Evolutionary conservation across 2,329 filamentous ascomycete genomes (phyloP), one percentile per base, ranked within the genome.

Genomic region (Fusarium falciforme): DNA sequence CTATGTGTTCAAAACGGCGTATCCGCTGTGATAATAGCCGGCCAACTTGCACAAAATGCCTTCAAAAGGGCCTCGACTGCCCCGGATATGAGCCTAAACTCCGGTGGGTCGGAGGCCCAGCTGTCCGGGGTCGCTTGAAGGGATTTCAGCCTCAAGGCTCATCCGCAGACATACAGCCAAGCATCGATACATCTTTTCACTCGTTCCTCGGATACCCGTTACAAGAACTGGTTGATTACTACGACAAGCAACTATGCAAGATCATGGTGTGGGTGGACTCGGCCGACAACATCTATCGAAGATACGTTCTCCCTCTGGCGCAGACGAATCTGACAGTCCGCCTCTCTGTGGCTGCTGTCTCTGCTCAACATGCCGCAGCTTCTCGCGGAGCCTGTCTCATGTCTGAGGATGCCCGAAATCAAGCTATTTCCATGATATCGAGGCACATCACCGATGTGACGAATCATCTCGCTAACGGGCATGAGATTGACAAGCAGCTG

Each of bases 211-310:
- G 55, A 2, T 27, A 38, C 4, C 20, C 60, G 2, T 17, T 31
- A 22, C 29, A 63, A 12, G 38, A 35, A 27, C 38, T 68, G 14
- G 17, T 68, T 11, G 66, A 68, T 2, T 69, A 69, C 57, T 69
- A 69, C 22, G 58, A 40, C n/a, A 35, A 66, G 16, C 38, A 61
- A 14, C 31, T 69, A 2, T 64, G 63, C n/a, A 57, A 52, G 22
- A 49, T 66, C 11, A 69, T 69, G 67, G 67, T 69, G 4, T 69
- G 67, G 67, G 25, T 66, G 2, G 67, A 69, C 35, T 42, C 63
- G 1, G 63, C 62, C 11, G 58, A 69, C 6, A 69, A 69, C 20
- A 42, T 38, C 20, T 69, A 66, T 35, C 49, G 67, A 25, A 49
- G 63, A 6, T 49, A 35, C 5, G 49, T 69, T 11, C 29, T 69